Percentiles rank a stretch among this genome's conserved stretches.
Conservation (phyloP, 2,329 filamentous ascomycete genomes). For the Fusarium sp. region DNA sequence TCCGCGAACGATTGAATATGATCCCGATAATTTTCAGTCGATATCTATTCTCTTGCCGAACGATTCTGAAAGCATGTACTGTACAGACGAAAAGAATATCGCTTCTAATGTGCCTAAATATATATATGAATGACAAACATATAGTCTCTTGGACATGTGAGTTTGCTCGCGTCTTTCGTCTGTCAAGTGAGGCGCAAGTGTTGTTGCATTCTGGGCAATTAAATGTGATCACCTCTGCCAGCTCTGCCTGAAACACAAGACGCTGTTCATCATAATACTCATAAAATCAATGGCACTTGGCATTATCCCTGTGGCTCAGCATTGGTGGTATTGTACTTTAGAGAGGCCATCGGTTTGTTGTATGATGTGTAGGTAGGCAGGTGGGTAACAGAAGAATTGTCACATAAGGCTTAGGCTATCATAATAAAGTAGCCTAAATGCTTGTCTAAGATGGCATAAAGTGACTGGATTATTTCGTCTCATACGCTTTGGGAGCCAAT, state of each 20-base stretch:
- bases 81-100: neutral
- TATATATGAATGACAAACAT: neutral
- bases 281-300: constrained; percentile 1
- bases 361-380: neutral
- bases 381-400: no score
- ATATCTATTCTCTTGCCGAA: neutral
- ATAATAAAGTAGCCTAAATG: no score
- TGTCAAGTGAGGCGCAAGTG: neutral
- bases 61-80: neutral
- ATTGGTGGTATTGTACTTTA: constrained; percentile 8
- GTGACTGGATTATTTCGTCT: no score
- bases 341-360: constrained; percentile 9
- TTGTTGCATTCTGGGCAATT: neutral
- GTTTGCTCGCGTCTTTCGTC: neutral
- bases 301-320: constrained; percentile 17
- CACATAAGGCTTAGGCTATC: no score
- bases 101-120: neutral
- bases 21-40: constrained; percentile 16
- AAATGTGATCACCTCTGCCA: neutral
- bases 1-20: constrained; percentile 14
- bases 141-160: neutral
- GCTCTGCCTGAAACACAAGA: constrained; percentile 41
- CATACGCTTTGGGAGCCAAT: no score
- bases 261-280: constrained; percentile 36
- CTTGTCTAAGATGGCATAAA: no score